phyloP scores from a whole-genome alignment of 1,284 basidiomycete species.

The Leccinum idahoense region DNA sequence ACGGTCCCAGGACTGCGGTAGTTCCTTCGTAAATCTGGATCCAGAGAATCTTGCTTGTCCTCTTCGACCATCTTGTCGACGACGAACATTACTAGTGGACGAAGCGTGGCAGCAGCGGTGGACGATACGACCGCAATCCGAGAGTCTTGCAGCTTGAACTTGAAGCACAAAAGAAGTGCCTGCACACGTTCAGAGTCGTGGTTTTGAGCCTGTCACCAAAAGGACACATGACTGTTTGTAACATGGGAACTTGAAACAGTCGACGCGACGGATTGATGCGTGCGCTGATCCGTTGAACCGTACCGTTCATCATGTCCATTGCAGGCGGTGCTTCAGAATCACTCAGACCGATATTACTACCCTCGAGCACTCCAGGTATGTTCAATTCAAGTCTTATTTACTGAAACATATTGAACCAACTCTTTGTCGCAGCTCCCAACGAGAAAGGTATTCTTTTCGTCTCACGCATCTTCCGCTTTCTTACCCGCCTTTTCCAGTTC shows the following conservation, averaged over 20 bases:
- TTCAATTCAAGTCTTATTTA: background rate
- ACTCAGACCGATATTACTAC: conserved; percentile 56
- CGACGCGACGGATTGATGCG: too few species aligned
- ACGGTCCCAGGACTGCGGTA: conserved; percentile 63
- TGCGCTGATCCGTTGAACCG: too few species aligned
- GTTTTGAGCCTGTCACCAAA: background rate
- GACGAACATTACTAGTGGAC: conserved; percentile 96
- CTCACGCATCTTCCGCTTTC: conserved; percentile 1
- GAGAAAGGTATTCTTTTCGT: conserved; percentile 43
- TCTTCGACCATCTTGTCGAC: conserved; percentile 92
- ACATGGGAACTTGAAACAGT: too few species aligned
- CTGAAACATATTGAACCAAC: background rate
- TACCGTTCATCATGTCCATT: conserved; percentile 15
- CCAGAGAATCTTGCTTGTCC: conserved; percentile 48
- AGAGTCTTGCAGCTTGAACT: conserved; percentile 75
- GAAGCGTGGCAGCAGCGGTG: conserved; percentile 93
- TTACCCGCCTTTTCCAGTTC: conserved; percentile 39
- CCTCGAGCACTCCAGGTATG: conserved; percentile 67
- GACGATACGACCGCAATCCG: conserved; percentile 95
- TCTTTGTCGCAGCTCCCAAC: conserved; percentile 36
- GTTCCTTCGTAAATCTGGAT: conserved; percentile 43
- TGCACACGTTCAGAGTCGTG: conserved; percentile 26
- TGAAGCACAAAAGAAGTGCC: conserved; percentile 91
- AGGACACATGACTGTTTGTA: too few species aligned
- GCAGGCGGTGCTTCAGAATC: conserved; percentile 31